Base-by-base conservation (phyloP, 2,329 filamentous ascomycete genomes). In the Sclerotiophoma versabilis region DNA sequence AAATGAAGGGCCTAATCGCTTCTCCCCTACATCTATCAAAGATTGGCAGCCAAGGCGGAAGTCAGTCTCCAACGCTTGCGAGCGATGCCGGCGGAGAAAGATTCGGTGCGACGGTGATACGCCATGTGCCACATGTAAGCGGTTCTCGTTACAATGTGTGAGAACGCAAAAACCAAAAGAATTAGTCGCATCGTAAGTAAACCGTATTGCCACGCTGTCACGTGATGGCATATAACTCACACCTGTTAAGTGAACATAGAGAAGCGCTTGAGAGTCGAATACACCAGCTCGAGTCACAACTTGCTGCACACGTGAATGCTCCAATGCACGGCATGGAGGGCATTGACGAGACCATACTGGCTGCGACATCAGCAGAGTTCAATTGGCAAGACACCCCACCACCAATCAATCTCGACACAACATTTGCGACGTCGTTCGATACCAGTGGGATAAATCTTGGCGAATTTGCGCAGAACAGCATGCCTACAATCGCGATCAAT, bases 51-150 rank as follows among this genome's bases (percentile, higher is more conserved):
- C 72, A 2, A 52, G 72, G 22, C 54, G 70, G 27, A 75, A 75
- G 60, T 73, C 71, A 6, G 72, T 75, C 9, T 72, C 71, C 34
- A 75, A 75, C 50, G 72, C 72, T 14, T 75, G 72, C 53, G 72
- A 75, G 55, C 58, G 72, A 17, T 75, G 72, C 54, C 62, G 72
- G 23, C 60, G 72, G 25, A 58, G 72, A 47, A 75, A 75, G 58
- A 75, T 75, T 19, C 63, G 69, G 27, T 75, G 72, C 46, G 72
- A 75, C 43, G 72, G 72, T 39, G 67, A 73, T 39, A 72, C 69
- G 19, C 72, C 72, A 2, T 75, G 72, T 45, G 62, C 69, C 26
- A 75, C 72, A 25, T 75, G 72, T 54, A 73, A 69, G 51, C 63
- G 72, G n/a, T 75, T 75, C 58, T 70, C 69, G 45, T 62, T 75